Base-by-base conservation (phyloP, 148 eudicot species). In the Salicornia ramosissima region DNA sequence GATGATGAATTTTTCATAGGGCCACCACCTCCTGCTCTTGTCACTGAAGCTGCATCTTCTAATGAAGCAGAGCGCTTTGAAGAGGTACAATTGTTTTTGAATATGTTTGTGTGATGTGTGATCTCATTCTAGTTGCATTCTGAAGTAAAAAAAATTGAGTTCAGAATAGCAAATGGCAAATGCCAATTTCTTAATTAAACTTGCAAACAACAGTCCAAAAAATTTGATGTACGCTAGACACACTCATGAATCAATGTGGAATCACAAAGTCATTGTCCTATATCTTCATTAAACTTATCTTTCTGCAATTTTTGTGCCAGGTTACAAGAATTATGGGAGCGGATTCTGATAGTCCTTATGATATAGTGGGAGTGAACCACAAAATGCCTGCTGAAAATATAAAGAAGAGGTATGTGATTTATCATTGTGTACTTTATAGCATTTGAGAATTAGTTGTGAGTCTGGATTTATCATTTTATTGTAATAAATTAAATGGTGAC, bases 51-150 rank as follows among this genome's bases (percentile, higher is more conserved):
- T 78, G 92, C 77, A 71, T 88, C 98, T 28, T 75, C 95, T 53
- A 94, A 94, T 80, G 98, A 94, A 72, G 97, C 97, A 4, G 97
- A 94, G 78, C 97, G 97, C 36, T 94, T 94, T 83, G 98, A 94
- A 81, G 98, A 90, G 96, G 97, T 92, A 36, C 54, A 29, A 18
- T 30, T 30, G 16, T 31, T 3, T 31, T 29, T 71, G 46, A 28
- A 31, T n/a, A 59, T 30, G n/a, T 22, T 2, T 70, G 39, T 45
- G 19, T 15, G 15, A 57, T 28, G 6, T 57, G 29, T 70, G 40
- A 26, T 43, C 30, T 33, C 25, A 31, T 24, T 16, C 26, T 39
- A 22, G 7, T 34, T 39, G 18, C 46, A 13, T 46, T 59, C 6
- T n/a, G 42, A 56, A 43, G 40, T 57, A 7, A 5, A 10, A 30